Percentiles rank a stretch among this genome's conserved stretches.
phyloP scores from a whole-genome alignment of 306 rosid genomes.

The Vicia villosa region DNA sequence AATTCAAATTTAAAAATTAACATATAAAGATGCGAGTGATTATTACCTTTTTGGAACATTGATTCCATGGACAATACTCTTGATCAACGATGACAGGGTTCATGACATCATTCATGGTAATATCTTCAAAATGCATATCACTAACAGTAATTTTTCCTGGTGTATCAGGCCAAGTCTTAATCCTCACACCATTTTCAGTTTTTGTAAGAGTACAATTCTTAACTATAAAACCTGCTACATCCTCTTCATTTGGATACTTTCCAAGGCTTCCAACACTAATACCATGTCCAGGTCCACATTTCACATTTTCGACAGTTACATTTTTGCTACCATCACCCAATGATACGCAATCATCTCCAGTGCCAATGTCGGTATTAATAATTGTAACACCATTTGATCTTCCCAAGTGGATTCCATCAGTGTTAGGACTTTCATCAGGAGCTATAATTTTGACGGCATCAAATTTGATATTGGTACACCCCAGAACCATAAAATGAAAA shows the following conservation, averaged over 20 bases:
- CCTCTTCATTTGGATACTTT: background rate
- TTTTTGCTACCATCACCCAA: too few species aligned
- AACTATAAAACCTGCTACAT: background rate
- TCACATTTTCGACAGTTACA: too few species aligned
- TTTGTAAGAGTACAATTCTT: background rate
- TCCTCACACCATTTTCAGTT: slow-evolving; percentile 2
- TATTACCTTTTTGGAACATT: slow-evolving; percentile 3
- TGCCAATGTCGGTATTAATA: too few species aligned
- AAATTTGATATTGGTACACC: background rate
- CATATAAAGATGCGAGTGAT: background rate
- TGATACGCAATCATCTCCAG: too few species aligned
- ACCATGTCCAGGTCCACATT: background rate
- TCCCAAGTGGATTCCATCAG: too few species aligned
- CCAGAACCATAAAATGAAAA: slow-evolving; percentile 11
- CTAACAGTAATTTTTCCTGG: background rate
- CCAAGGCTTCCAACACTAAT: slow-evolving; percentile 35
- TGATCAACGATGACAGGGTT: background rate
- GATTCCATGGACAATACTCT: slow-evolving; percentile 5
- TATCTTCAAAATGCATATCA: slow-evolving; percentile 29
- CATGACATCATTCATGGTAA: background rate
- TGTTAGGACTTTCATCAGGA: too few species aligned
- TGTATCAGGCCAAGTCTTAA: slow-evolving; percentile 11
- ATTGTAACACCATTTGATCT: too few species aligned
- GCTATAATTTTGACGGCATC: too few species aligned
- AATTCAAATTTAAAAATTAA: background rate